Evolutionary conservation across 148 eudicot genomes (phyloP), one percentile per base, ranked within the genome.

Genomic region (Diospyros kaki): DNA sequence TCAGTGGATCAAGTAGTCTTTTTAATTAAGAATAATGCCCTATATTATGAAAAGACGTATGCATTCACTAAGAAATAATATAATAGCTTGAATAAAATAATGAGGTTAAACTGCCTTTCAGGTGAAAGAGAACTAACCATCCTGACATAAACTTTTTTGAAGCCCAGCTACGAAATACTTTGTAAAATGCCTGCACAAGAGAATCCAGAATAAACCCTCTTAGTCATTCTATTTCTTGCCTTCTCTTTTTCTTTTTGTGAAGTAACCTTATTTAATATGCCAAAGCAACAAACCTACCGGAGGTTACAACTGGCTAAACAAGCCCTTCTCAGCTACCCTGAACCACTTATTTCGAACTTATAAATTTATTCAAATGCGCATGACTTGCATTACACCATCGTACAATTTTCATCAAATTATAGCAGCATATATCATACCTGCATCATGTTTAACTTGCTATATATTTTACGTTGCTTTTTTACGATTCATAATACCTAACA

Each of bases 131-230:
- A 69, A 78, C 81, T 75, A 59, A 90, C 95, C 95, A 86, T 86
- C 95, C 92, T 0, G 87, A 73, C 89, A 90, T 90, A 76, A 90
- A 90, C 74, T 90, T 90, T 39, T 90, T 86, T 14, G 87, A 80
- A 28, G 89, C 87, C 95, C 95, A 88, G 80, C 92, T 88, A 15
- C 90, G 90, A n/a, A 90, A 68, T 40, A 83, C 87, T 77, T 88
- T 88, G 77, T 58, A 73, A 78, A 87, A 84, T 77, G 91, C 90
- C 91, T 90, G 80, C 82, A 75, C 62, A 78, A 41, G 40, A 55
- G 66, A 28, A 63, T 51, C 3, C 13, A 42, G 41, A 69, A 69
- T 9, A 73, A 46, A 11, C 39, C 46, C 9, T 45, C 41, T 44
- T 46, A 64, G 12, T 18, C 66, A 38, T 62, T 28, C 28, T 28